phyloP scores from a whole-genome alignment of 495 filamentous ascomycete species.

The Trichodelitschia bisporula region DNA sequence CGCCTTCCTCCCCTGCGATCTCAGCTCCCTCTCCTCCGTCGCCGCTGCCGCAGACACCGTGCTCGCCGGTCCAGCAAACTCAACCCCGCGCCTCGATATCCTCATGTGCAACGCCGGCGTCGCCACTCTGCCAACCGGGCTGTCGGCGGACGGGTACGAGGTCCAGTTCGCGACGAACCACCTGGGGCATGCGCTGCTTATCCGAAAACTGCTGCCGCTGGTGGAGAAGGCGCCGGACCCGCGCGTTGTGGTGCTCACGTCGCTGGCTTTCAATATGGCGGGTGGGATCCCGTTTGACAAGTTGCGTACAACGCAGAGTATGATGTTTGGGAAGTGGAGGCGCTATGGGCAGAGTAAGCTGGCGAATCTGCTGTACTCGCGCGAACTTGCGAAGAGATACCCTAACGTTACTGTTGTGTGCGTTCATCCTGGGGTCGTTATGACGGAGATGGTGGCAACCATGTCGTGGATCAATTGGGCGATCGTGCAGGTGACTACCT shows the following conservation, averaged over 20 bases:
- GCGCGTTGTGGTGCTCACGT: conserved; percentile 5
- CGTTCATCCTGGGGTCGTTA: conserved; percentile 42
- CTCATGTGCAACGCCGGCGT: conserved; percentile 10
- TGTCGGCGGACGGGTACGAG: conserved; percentile 8
- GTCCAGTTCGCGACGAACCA: conserved; percentile 8
- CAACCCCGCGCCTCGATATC: conserved; percentile 5
- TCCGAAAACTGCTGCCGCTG: conserved; percentile 3
- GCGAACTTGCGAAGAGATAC: conserved; percentile 31
- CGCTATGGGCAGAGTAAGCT: conserved; percentile 46
- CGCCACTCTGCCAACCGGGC: conserved; percentile 1
- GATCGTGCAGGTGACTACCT: too few species aligned
- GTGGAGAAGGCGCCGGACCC: conserved; percentile 3
- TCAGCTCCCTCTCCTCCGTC: conserved; percentile 7
- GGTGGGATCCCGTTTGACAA: conserved; percentile 5
- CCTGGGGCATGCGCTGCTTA: conserved; percentile 7
- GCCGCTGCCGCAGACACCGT: background rate
- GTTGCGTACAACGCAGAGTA: background rate
- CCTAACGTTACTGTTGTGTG: conserved; percentile 29
- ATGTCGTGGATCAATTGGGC: conserved; percentile 1
- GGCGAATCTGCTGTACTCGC: conserved; percentile 39
- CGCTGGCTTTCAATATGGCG: conserved; percentile 1
- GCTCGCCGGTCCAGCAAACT: conserved; percentile 2
- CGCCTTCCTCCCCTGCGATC: conserved; percentile 5
- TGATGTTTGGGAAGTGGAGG: too few species aligned
- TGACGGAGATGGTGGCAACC: conserved; percentile 22